Evolutionary conservation across 1,284 basidiomycete species (phyloP).

Genomic region (Ceratobasidium sp.): DNA sequence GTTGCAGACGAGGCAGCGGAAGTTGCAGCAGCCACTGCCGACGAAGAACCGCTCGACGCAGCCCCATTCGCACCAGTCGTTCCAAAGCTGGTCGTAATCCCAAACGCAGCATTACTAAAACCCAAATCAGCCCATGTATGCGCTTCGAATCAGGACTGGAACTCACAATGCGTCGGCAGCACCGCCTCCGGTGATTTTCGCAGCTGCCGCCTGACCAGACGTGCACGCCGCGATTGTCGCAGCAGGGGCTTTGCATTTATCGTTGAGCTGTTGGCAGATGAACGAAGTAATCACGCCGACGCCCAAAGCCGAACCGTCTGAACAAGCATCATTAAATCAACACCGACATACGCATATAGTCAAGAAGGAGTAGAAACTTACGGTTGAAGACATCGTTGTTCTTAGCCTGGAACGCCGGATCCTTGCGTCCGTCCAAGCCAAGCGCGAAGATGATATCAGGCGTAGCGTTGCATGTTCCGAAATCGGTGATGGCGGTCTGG

Average conservation of each 20-base stretch:
- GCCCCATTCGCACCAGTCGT: conserved; percentile 2
- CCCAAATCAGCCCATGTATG: background rate
- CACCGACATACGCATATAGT: conserved; percentile 8
- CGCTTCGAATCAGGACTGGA: background rate
- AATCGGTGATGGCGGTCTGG: conserved; percentile 37
- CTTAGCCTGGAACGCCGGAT: conserved; percentile 47
- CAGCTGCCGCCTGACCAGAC: conserved; percentile 43
- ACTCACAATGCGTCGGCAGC: conserved; percentile 38
- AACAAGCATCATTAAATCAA: conserved; percentile 28
- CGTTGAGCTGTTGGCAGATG: conserved; percentile 47
- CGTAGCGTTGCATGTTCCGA: conserved; percentile 45
- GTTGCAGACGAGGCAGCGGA: background rate
- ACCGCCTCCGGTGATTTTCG: conserved; percentile 44
- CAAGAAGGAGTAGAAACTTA: conserved; percentile 17
- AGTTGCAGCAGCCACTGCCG: background rate
- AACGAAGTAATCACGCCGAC: conserved; percentile 47
- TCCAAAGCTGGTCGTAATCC: conserved; percentile 7
- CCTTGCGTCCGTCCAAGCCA: conserved; percentile 48
- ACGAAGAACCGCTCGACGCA: background rate
- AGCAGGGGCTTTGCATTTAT: conserved; percentile 45
- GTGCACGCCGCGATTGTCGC: conserved; percentile 41
- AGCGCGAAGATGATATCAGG: conserved; percentile 46
- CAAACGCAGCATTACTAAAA: conserved; percentile 11
- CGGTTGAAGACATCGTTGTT: conserved; percentile 46
- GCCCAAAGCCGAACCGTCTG: conserved; percentile 46